Percentiles rank a stretch among this genome's conserved stretches.
These are phyloP conservation scores for Colletotrichum tabaci DNA, from an alignment of 2,329 filamentous ascomycete genomes.

Conservation along the genomic window DNA sequence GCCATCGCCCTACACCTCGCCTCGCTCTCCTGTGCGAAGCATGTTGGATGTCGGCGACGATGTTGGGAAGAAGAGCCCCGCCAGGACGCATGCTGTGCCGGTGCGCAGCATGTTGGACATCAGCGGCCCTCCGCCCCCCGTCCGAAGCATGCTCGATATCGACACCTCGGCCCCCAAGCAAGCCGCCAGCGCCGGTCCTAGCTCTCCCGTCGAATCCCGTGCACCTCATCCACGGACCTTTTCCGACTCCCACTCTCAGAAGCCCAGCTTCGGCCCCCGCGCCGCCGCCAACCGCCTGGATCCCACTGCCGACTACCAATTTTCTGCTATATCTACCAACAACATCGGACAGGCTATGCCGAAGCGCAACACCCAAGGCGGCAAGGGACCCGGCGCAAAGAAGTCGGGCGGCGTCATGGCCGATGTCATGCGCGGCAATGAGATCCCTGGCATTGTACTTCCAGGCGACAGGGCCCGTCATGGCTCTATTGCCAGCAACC, in stretches of 20 bases:
- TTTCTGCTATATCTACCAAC: constrained; percentile 70
- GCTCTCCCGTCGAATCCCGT: constrained; percentile 61
- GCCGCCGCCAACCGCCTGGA: constrained; percentile 44
- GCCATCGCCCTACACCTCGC: constrained; percentile 68
- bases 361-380: constrained; percentile 66
- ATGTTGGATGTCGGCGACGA: constrained; percentile 74
- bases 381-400: constrained; percentile 49
- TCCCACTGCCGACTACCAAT: constrained; percentile 70
- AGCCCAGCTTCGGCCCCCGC: constrained; percentile 63
- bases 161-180: constrained; percentile 54
- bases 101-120: constrained; percentile 78
- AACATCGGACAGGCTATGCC: constrained; percentile 64
- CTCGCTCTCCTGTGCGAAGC: constrained; percentile 78
- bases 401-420: constrained; percentile 60
- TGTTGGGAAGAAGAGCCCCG: constrained; percentile 52
- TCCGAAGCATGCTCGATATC: constrained; percentile 69
- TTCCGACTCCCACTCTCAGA: constrained; percentile 65
- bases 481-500: constrained; percentile 54
- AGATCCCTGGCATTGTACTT: constrained; percentile 65
- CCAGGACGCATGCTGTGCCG: constrained; percentile 59
- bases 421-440: constrained; percentile 68
- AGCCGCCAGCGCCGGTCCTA: constrained; percentile 59
- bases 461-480: constrained; percentile 62
- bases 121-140: constrained; percentile 58
- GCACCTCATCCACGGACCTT: constrained; percentile 64